Percentiles rank a stretch among this genome's conserved stretches.
phyloP scores from a whole-genome alignment of 2,329 filamentous ascomycete species.

The Claviceps quebecensis region DNA sequence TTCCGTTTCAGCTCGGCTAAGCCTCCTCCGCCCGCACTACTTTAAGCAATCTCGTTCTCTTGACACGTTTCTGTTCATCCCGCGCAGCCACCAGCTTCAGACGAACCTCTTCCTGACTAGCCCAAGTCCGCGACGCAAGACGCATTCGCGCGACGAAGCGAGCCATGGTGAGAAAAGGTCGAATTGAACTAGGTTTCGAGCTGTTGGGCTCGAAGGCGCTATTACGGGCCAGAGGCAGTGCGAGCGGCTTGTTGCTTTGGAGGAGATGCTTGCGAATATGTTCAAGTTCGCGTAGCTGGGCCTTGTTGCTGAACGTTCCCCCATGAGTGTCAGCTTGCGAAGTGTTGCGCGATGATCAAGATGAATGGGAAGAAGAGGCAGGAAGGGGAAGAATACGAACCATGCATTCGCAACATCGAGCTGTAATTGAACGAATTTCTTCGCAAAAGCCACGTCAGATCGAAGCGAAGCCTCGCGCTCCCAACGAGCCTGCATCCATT shows the following conservation, averaged over 20 bases:
- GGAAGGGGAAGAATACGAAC: conserved; percentile 40
- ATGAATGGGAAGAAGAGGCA: neutral
- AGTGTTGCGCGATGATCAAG: neutral
- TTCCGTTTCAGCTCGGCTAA: too few relatives aligned
- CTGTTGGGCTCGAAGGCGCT: conserved; percentile 3
- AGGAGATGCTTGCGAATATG: conserved; percentile 48
- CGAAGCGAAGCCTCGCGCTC: conserved; percentile 70
- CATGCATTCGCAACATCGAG: conserved; percentile 78
- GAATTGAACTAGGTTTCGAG: conserved; percentile 21
- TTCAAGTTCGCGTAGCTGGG: conserved; percentile 73
- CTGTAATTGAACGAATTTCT: conserved; percentile 67
- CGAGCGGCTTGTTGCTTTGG: conserved; percentile 23
- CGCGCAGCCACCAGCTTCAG: conserved; percentile 33
- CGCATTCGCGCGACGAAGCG: conserved; percentile 39
- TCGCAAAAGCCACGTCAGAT: conserved; percentile 69
- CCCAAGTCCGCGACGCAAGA: conserved; percentile 34
- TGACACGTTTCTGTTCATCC: conserved; percentile 31
- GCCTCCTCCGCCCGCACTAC: conserved; percentile 18
- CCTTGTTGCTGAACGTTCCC: conserved; percentile 58
- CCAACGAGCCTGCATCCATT: conserved; percentile 75
- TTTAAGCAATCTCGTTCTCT: conserved; percentile 26
- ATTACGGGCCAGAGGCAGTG: conserved; percentile 14
- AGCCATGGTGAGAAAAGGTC: conserved; percentile 31
- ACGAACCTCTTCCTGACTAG: conserved; percentile 35
- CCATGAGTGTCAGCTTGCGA: neutral